Evolutionary conservation across 768 basidiomycete genomes (phyloP), one percentile per base, ranked within the genome.

Genomic region (Panaeolus cyanescens): DNA sequence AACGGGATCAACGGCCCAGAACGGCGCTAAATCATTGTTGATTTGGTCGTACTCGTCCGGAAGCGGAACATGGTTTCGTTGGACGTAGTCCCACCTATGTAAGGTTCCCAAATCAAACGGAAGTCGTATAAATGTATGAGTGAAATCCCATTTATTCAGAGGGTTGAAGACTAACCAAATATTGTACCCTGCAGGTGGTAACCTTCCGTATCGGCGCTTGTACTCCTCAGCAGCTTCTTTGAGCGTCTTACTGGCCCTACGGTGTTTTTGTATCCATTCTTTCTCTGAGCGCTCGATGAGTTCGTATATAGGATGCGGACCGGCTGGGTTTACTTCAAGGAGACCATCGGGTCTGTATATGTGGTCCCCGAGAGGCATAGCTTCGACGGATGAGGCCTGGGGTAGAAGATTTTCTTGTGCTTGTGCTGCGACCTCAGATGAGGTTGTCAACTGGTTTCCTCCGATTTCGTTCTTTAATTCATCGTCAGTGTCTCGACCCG

Each of bases 21-120:
- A 96, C 0, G 92, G 93, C 55, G 85, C 85, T n/a, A 97, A 75
- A 72, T 96, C 94, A 53, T 80, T 75, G 56, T 82, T 70, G 32
- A 95, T 84, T 50, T 81, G 80, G 67, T 91, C 91, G 69, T 93
- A 96, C 68, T 96, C 94, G 73, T 96, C 95, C n/a, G 90, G 82
- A 37, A 95, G 85, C 65, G 85, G 83, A 30, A 93, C 86, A 7
- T 84, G 74, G 72, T 93, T 81, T 42, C 83, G 77, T 67, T 82
- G 75, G 30, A 87, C 89, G 70, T 80, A 81, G 2, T 58, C 62
- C 81, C 79, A 82, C 79, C 78, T 79, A 32, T 31, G 62, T n/a
- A n/a, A n/a, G n/a, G n/a, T n/a, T n/a, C n/a, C n/a, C n/a, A 33
- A 30, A 39, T 1, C 19, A 39, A 34, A 36, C 45, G 8, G 20